Conservation (phyloP, 2,329 filamentous ascomycete genomes). For the Penicillium vulpinum region DNA sequence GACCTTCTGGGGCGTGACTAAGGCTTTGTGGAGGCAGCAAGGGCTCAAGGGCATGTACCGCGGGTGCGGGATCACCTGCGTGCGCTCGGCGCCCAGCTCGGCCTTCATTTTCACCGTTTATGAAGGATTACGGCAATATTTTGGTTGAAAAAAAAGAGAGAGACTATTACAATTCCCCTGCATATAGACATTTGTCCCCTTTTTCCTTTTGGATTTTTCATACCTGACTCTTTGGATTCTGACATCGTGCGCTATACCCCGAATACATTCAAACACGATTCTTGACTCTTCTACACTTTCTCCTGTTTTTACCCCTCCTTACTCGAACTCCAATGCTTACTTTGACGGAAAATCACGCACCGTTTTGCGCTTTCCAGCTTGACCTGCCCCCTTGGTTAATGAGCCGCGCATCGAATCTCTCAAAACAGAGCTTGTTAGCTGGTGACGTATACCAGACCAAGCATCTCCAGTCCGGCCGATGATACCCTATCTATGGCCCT, state of each 20-base stretch:
- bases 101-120: constrained; percentile 97
- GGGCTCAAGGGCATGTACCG: constrained; percentile 85
- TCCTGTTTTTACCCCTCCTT: neutral
- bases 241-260: constrained; percentile 11
- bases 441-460: neutral
- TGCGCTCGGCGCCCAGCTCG: constrained; percentile 87
- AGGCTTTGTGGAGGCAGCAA: constrained; percentile 74
- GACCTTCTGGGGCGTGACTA: constrained; percentile 72
- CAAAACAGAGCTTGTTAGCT: neutral
- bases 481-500: neutral
- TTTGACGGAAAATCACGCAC: neutral
- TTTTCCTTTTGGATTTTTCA: neutral
- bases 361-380: neutral
- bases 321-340: neutral
- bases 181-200: constrained; percentile 12
- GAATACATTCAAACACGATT: constrained; percentile 2
- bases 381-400: neutral
- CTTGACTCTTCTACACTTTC: neutral
- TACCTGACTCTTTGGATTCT: constrained; percentile 2
- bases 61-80: constrained; percentile 90
- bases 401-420: neutral
- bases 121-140: constrained; percentile 74
- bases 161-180: neutral
- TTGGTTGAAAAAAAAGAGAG: constrained; percentile 43
- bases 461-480: neutral